A percentile compares a stretch with the other conserved stretches of the same genome.
phyloP scores from a whole-genome alignment of 169 alveolate species.

The Cryptosporidium canis region DNA sequence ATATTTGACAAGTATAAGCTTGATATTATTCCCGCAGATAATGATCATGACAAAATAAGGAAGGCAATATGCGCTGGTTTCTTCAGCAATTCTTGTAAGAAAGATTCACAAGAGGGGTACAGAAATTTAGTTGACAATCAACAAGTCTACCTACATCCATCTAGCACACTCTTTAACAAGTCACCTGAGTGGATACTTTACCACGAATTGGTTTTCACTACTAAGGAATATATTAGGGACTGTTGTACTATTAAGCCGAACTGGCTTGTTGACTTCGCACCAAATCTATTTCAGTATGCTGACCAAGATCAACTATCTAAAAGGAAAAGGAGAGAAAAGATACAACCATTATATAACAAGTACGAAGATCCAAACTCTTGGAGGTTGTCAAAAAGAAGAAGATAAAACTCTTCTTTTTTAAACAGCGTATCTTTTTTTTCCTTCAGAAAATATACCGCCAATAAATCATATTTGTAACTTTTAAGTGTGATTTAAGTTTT shows the following conservation, averaged over 20 bases:
- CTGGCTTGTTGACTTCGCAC: slow-evolving; percentile 98
- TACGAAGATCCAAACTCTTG: slow-evolving; percentile 98
- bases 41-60: slow-evolving; percentile 90
- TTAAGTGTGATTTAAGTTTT: background rate
- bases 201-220: slow-evolving; percentile 97
- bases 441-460: slow-evolving; percentile 5
- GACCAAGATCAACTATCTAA: slow-evolving; percentile 89
- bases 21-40: slow-evolving; percentile 86
- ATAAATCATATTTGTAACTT: background rate
- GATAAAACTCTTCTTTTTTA: slow-evolving; percentile 75
- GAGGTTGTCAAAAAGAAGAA: slow-evolving; percentile 95
- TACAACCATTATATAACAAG: slow-evolving; percentile 94
- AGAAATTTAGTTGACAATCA: slow-evolving; percentile 95
- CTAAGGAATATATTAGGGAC: slow-evolving; percentile 98
- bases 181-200: slow-evolving; percentile 98
- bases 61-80: slow-evolving; percentile 98
- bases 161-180: slow-evolving; percentile 93
- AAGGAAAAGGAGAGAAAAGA: slow-evolving; percentile 91
- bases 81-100: slow-evolving; percentile 95
- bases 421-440: background rate
- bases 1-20: slow-evolving; percentile 96
- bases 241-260: slow-evolving; percentile 95
- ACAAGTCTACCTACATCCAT: slow-evolving; percentile 97
- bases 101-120: slow-evolving; percentile 97
- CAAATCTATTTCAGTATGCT: slow-evolving; percentile 93